These are phyloP conservation scores for Mycosphaerelloides madeirae DNA, from an alignment of 2,329 filamentous ascomycete species.

Conservation along the genomic window DNA sequence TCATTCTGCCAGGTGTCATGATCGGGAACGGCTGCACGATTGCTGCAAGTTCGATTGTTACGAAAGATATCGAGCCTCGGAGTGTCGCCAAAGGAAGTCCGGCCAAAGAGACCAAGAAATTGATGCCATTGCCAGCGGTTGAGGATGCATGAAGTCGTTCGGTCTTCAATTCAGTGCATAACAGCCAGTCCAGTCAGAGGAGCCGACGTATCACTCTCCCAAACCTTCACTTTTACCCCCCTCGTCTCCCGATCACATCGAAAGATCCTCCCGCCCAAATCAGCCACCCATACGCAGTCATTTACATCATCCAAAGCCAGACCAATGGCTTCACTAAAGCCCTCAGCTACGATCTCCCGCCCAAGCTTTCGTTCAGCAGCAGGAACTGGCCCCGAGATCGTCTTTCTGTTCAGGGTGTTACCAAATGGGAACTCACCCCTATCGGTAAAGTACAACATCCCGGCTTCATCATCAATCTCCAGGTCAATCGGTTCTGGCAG, in stretches of 20 bases:
- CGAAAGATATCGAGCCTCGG: conserved; percentile 18
- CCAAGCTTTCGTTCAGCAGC: conserved; percentile 17
- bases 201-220: conserved; percentile 10
- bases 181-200: conserved; percentile 17
- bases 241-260: conserved; percentile 11
- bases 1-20: conserved; percentile 23
- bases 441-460: conserved; percentile 57
- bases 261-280: conserved; percentile 14
- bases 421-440: conserved; percentile 54
- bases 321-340: conserved; percentile 21
- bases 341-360: conserved; percentile 19
- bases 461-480: conserved; percentile 46
- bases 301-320: conserved; percentile 13
- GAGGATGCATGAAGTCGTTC: too few species aligned
- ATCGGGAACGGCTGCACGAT: conserved; percentile 23
- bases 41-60: conserved; percentile 21
- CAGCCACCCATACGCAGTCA: conserved; percentile 13
- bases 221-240: conserved; percentile 13
- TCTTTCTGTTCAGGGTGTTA: conserved; percentile 48
- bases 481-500: conserved; percentile 57
- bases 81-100: conserved; percentile 23
- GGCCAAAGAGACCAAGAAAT: conserved; percentile 20
- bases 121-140: too few species aligned
- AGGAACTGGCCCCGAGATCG: conserved; percentile 11
- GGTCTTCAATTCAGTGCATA: too few species aligned